Base-by-base conservation (phyloP, 2,329 filamentous ascomycete species). In the Botryotinia calthae region DNA sequence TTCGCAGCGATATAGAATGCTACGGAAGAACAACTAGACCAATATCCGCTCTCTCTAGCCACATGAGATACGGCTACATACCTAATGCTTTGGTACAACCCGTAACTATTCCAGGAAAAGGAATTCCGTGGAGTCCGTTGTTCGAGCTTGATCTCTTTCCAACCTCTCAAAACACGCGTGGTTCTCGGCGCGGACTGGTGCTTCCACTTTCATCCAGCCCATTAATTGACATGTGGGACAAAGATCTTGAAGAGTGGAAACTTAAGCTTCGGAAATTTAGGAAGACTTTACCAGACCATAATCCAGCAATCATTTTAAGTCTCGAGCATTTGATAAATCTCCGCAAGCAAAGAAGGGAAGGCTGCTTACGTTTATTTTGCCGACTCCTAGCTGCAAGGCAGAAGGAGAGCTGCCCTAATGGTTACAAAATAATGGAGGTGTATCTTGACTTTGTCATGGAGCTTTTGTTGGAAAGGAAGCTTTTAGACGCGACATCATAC, bases 141-240 rank as follows among this genome's bases (percentile, higher is more conserved):
- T 58, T 58, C n/a, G 65, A 68, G 48, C 34, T 68, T 68, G 34
- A 68, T 31, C 4, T 68, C 18, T 68, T 68, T 1, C 65, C 65
- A 31, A 31, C 10, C 1, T 8, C 14, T 22, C 10, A 4, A 42
- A 28, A 0, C 6, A 16, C 28, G 16, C n/a, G 20, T 22, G 3
- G 25, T 40, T 1, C 8, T 34, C 1, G 12, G 1, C 2, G 25
- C n/a, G 48, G 2, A 6, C 37, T n/a, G 6, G 1, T 10, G 4
- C 3, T 16, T n/a, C 2, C 6, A 34, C 1, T 34, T 58, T 3
- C 1, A 25, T 25, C 25, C 14, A 2, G 4, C 14, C 40, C 20
- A 10, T 31, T 14, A 9, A 16, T 37, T 14, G 22, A 42, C 5
- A 9, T 9, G 2, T 42, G 34, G 34, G 4, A 16, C 2, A 42